Evolutionary conservation across 352 stramenopile species (phyloP), one percentile per base, ranked within the genome.

Genomic region (Phytopythium helicoides): DNA sequence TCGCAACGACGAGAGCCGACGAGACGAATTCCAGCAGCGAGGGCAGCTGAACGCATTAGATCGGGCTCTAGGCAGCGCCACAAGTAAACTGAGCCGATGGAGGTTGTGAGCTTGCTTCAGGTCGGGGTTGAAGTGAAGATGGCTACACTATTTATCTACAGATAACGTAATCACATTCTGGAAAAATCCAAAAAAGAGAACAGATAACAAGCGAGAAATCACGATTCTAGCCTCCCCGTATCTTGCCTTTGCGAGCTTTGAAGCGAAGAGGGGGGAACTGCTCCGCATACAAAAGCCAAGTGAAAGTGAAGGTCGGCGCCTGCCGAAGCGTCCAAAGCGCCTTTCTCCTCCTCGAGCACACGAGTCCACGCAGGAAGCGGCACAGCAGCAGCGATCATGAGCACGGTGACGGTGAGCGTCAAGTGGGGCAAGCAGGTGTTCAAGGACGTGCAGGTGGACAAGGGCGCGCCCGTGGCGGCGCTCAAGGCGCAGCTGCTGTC

Each of bases 371-470:
- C 11, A 42, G 21, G 37, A 25, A 52, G 28, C 28, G n/a, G 33
- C 22, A 12, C 26, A 52, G 46, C 33, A 10, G 22, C 47, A 47
- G 15, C 44, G 39, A 37, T 15, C 23, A 78, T 68, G 41, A 81
- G 69, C 58, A 85, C 49, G 42, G 74, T 83, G 39, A 73, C 67
- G 34, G 81, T 93, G 46, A 89, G 65, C 56, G 68, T 95, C 60
- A 95, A 95, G 69, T 95, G 85, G 85, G 83, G 82, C 50, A 95
- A 95, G 79, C 79, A 93, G 58, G 57, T 90, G 37, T 93, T 88
- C 58, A 48, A 62, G 33, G 73, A 75, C 55, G 65, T 95, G 34
- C 50, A 60, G 12, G 67, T 95, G 47, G 81, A 95, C 68, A 89
- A 89, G 56, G 44, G 52, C 25, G 64, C 72, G 34, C 64, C 74